Evolutionary conservation across 2,329 filamentous ascomycete genomes (phyloP), one percentile per base, ranked within the genome.

Genomic region (Metarhizium brunneum): DNA sequence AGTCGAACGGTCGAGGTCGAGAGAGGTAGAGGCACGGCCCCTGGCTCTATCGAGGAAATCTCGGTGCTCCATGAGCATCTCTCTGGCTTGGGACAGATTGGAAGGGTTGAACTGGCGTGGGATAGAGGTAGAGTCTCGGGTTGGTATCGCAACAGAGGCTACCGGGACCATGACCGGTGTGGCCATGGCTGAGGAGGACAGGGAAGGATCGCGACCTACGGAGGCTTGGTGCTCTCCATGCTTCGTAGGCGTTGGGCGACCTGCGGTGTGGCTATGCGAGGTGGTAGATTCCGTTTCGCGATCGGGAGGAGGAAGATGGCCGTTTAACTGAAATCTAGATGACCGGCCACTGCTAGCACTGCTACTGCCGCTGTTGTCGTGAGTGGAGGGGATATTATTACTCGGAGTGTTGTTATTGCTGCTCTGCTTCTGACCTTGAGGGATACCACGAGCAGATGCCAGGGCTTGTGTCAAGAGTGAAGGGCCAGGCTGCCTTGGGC

Each of bases 391-490:
- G 30, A 35, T 10, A 13, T 13, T n/a, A 16, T 50, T 45, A 25
- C 11, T 20, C 6, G 18, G 16, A 16, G 30, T 20, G 51, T 55
- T 50, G 38, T 47, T 8, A 20, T 58, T 47, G 49, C 40, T 51
- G 32, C 25, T 49, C 11, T 53, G 30, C 18, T 57, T 52, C 25
- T 56, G 54, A 8, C 48, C 62, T 20, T 65, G 61, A 52, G 64
- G 68, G 52, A 81, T 80, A 64, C 79, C 79, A 64, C 80, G 78
- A 65, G 79, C 80, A 69, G 78, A 80, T 66, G 79, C 79, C 67
- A 83, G 72, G 65, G 80, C 79, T 69, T 82, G 77, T 58, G 78
- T 76, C 69, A 83, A 73, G 63, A 83, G 67, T 57, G 80, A 83
- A 62, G 79, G 76, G 59, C 79, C 79, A 65, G 69, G 71, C 63